Evolutionary conservation across 2,329 filamentous ascomycete genomes (phyloP).

Genomic region (Aspergillus hortae): DNA sequence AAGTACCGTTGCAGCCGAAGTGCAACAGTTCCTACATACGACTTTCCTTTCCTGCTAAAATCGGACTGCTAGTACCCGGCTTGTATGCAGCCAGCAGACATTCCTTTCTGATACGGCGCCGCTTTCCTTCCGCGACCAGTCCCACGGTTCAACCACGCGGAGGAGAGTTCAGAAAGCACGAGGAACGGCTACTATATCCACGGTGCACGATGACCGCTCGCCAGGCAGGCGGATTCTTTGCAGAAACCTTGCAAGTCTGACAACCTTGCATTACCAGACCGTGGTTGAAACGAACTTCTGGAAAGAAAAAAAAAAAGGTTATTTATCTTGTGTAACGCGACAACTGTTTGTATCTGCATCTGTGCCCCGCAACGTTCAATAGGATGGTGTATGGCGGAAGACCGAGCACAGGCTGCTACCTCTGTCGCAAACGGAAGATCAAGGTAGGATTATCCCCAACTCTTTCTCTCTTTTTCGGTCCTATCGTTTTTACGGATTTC

Average conservation of each 20-base stretch:
- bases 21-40: too few relatives aligned
- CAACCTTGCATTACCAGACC: background rate
- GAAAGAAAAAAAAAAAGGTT: background rate
- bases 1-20: too few relatives aligned
- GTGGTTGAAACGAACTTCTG: background rate
- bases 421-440: conserved; percentile 39
- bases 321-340: background rate
- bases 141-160: background rate
- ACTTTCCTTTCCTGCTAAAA: too few relatives aligned
- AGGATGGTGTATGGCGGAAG: conserved; percentile 41
- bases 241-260: conserved; percentile 3
- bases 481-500: background rate
- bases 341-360: background rate
- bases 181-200: background rate
- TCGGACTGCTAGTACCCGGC: too few relatives aligned
- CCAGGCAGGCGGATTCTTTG: conserved; percentile 8
- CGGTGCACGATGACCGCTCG: conserved; percentile 10
- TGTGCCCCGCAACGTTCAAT: background rate
- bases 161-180: background rate
- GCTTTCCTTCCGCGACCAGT: background rate
- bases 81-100: background rate
- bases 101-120: background rate
- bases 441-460: conserved; percentile 27
- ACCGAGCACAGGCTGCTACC: conserved; percentile 37
- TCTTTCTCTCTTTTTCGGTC: background rate